A percentile compares a stretch with the other conserved stretches of the same genome.
Conservation (phyloP, 148 eudicot species). For the Polygonum maritimum region DNA sequence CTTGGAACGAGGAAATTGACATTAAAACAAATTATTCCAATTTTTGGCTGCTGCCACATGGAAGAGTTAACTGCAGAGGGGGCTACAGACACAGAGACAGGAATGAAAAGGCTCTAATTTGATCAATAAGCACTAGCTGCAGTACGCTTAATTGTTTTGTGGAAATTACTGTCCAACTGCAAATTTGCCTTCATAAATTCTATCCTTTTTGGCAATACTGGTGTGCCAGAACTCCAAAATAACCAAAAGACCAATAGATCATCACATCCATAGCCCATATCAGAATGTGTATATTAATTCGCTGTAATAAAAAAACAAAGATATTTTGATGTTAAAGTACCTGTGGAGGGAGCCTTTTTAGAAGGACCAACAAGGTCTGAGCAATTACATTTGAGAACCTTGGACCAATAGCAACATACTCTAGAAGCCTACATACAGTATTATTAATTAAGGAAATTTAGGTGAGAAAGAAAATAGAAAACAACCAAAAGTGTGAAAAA, state of each 20-base stretch:
- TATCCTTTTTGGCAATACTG: neutral
- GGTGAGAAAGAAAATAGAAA: constrained; percentile 4
- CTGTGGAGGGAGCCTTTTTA: constrained; percentile 93
- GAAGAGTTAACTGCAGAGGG: neutral
- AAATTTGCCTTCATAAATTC: neutral
- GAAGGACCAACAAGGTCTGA: constrained; percentile 86
- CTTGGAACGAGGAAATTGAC: neutral
- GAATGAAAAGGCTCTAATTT: neutral
- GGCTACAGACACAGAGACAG: neutral
- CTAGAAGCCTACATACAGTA: constrained; percentile 54
- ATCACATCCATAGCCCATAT: neutral
- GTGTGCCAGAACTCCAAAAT: neutral
- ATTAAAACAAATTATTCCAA: neutral
- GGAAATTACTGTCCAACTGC: neutral
- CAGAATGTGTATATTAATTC: neutral
- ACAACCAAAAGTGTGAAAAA: constrained; percentile 2
- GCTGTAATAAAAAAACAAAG: neutral
- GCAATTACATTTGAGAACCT: constrained; percentile 92
- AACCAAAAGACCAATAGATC: neutral
- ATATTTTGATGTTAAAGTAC: constrained; percentile 23
- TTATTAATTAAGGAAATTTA: neutral
- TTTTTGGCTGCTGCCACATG: neutral
- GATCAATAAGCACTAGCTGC: too few relatives aligned
- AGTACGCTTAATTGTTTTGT: too few relatives aligned
- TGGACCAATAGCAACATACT: constrained; percentile 94